phyloP scores from a whole-genome alignment of 345 rosid species.

The Eucalyptus sideroxylon region DNA sequence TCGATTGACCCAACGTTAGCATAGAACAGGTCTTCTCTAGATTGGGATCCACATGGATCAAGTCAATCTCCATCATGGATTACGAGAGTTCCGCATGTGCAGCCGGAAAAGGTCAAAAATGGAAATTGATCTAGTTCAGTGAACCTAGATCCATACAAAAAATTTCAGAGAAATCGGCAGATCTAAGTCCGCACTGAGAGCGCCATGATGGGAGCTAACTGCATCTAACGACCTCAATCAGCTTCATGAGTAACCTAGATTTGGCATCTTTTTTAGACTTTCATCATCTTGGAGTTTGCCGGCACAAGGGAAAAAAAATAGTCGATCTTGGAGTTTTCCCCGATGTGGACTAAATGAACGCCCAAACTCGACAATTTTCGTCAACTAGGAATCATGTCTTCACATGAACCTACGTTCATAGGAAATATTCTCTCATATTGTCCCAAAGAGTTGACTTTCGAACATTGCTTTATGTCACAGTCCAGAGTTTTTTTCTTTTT shows the following conservation, averaged over 20 bases:
- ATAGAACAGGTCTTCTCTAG: neutral
- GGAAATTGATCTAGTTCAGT: neutral
- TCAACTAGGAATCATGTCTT: neutral
- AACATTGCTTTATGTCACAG: neutral
- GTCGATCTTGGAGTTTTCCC: neutral
- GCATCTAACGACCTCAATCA: neutral
- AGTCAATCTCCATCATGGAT: neutral
- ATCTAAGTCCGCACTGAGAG: neutral
- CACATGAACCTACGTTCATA: neutral
- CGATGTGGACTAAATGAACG: neutral
- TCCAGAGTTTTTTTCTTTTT: neutral
- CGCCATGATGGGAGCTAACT: neutral
- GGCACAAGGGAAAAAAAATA: neutral
- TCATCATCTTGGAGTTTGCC: neutral
- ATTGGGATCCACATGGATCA: neutral
- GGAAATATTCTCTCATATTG: neutral
- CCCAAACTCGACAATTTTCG: neutral
- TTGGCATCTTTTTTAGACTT: neutral
- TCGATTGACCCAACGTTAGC: neutral
- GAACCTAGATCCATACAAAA: neutral
- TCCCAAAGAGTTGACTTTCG: neutral
- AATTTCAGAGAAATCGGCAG: neutral
- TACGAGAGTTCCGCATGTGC: neutral
- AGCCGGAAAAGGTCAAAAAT: neutral
- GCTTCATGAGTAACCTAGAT: neutral